Conservation (phyloP, 208 protist species). For the Acanthamoeba castellanii region DNA sequence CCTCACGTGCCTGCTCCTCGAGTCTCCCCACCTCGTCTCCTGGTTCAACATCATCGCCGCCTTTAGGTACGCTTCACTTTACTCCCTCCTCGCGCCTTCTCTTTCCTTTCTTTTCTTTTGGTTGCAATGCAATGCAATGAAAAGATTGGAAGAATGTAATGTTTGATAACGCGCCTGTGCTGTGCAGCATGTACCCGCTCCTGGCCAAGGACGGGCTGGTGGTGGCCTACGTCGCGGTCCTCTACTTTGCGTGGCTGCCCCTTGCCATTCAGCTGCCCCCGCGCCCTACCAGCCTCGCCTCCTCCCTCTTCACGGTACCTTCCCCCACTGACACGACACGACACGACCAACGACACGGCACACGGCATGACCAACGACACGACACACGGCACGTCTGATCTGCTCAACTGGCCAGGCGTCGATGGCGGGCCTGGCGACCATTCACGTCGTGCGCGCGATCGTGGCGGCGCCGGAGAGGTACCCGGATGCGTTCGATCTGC, state of each 20-base stretch:
- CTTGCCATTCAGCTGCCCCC: background rate
- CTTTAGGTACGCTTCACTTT: constrained; percentile 69
- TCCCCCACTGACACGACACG: no score
- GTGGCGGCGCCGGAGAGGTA: constrained; percentile 77
- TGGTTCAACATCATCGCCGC: constrained; percentile 74
- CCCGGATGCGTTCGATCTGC: constrained; percentile 80
- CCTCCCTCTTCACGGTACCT: background rate
- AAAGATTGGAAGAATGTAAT: no score
- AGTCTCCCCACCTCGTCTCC: background rate
- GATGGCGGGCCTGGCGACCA: constrained; percentile 52
- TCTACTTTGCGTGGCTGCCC: constrained; percentile 34
- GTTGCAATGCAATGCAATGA: no score
- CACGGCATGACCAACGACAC: no score
- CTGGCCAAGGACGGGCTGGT: constrained; percentile 86
- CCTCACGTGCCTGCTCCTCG: constrained; percentile 76
- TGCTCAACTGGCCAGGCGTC: constrained; percentile 22
- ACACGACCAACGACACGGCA: no score
- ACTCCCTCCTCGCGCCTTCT: background rate
- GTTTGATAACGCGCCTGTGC: no score
- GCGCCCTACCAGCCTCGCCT: background rate
- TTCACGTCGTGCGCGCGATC: constrained; percentile 67
- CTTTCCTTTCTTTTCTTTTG: background rate
- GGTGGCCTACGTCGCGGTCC: constrained; percentile 80
- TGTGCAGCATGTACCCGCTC: constrained; percentile 89
- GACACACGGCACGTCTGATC: no score